Base-by-base conservation (phyloP, 805 yeast genomes). In the Ogataea kodamae region DNA sequence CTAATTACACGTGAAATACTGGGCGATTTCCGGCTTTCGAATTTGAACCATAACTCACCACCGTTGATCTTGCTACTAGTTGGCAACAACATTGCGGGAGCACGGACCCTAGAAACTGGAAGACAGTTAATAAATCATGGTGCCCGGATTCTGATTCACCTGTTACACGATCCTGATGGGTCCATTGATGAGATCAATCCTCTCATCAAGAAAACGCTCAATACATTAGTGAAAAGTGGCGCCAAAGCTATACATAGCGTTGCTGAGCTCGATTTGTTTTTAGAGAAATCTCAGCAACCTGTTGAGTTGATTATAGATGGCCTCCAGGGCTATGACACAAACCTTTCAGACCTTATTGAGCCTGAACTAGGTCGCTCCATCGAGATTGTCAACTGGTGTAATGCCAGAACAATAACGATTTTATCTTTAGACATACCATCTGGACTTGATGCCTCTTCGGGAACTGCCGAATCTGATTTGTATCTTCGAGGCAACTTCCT, bases 371-470 rank as follows among this genome's bases (percentile, higher is more conserved):
- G 58, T 15, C 48, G 49, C 14, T 65, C 73, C 7, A 52, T 55
- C 18, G 59, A 64, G 20, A 56, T 85, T 12, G 72, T 85, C 16
- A 56, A 61, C 4, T 88, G 96, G 95, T 72, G 81, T 37, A 83
- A 84, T 46, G 55, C 54, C 19, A 63, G 67, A 6, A 52, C 55
- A 9, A 57, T 69, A 5, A 68, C 71, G 22, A 62, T 72, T 7
- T 49, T 84, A 61, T 82, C 95, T 0, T 53, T 88, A 17, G 95
- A 87, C 51, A 72, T 84, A 17, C 89, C 95, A 4, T 73, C 88
- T 1, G 96, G 96, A 4, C 64, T 81, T 24, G 95, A 85, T 50
- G 80, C 88, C 6, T 85, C 92, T 4, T 75, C 94, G 1, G 97
- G 96, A 6, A 61, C 64, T 11, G 43, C 51, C 5, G 62, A 57